These are phyloP conservation scores for Bodo saltans DNA, from an alignment of 78 protist species.

Conservation along the genomic window DNA sequence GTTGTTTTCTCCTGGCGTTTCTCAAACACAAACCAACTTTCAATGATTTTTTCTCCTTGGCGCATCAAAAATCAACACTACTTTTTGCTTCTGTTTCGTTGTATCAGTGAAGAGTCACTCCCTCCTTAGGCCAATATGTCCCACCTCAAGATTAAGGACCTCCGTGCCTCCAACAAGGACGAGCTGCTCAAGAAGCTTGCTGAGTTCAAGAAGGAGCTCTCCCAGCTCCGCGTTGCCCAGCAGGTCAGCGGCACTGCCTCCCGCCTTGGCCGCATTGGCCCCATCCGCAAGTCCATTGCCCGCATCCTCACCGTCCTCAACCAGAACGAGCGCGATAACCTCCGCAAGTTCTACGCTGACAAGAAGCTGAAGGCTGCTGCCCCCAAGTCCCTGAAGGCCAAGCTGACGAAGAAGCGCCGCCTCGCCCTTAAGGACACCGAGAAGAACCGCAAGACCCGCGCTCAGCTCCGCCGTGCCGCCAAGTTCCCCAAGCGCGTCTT, in stretches of 20 bases:
- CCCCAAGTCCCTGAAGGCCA: constrained; percentile 64
- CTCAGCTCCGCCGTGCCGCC: constrained; percentile 32
- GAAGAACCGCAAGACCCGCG: constrained; percentile 22
- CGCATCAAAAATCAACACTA: too few relatives aligned
- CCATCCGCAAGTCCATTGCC: constrained; percentile 70
- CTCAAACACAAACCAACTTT: too few relatives aligned
- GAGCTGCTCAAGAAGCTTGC: constrained; percentile 64
- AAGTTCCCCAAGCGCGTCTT: constrained; percentile 66
- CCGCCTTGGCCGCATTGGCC: constrained; percentile 64
- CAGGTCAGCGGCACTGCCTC: constrained; percentile 63
- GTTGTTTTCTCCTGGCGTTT: too few relatives aligned
- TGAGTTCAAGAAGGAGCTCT: constrained; percentile 67
- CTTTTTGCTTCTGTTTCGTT: too few relatives aligned
- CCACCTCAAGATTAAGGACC: constrained; percentile 31
- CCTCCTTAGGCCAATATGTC: too few relatives aligned
- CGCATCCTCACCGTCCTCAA: constrained; percentile 72
- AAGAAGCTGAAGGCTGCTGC: constrained; percentile 40
- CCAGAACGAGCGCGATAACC: constrained; percentile 45
- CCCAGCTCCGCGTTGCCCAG: constrained; percentile 68
- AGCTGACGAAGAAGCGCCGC: constrained; percentile 78
- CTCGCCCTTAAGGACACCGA: constrained; percentile 46
- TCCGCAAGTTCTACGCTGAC: constrained; percentile 27
- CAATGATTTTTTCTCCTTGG: too few relatives aligned
- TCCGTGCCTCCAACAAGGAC: constrained; percentile 52
- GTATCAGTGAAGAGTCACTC: too few relatives aligned